phyloP scores from a whole-genome alignment of 352 stramenopile species.

The Thraustotheca clavata region DNA sequence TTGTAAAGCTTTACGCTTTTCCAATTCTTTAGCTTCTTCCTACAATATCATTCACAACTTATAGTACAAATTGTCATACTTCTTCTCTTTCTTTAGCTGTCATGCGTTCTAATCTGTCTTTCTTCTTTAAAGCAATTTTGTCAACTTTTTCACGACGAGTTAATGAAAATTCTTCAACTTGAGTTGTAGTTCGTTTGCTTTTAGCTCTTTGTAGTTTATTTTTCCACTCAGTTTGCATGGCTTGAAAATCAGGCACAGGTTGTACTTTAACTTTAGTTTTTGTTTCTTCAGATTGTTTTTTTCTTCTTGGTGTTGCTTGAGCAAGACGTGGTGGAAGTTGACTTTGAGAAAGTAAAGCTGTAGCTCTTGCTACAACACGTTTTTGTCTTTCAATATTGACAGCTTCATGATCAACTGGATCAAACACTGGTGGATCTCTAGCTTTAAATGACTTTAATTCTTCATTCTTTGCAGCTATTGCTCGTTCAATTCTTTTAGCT shows the following conservation, averaged over 20 bases:
- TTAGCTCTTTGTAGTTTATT: constrained; percentile 31
- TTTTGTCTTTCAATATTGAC: constrained; percentile 39
- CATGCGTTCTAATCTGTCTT: constrained; percentile 34
- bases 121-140: constrained; percentile 38
- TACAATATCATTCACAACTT: constrained; percentile 27
- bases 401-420: constrained; percentile 21
- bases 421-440: constrained; percentile 41
- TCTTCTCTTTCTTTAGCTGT: constrained; percentile 33
- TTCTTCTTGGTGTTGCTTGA: background rate
- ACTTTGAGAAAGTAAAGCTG: constrained; percentile 34
- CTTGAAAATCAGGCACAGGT: constrained; percentile 53
- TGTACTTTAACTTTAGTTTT: constrained; percentile 27
- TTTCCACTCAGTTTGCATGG: constrained; percentile 49
- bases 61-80: background rate
- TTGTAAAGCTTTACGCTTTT: constrained; percentile 8
- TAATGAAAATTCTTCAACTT: constrained; percentile 39
- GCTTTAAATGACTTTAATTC: constrained; percentile 37
- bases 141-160: constrained; percentile 33
- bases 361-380: constrained; percentile 39
- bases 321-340: constrained; percentile 45
- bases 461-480: constrained; percentile 31
- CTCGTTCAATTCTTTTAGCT: constrained; percentile 28
- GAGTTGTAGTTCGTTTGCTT: constrained; percentile 22
- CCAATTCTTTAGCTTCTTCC: constrained; percentile 26
- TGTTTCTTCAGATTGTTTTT: background rate